phyloP scores from a whole-genome alignment of 306 rosid species.

The Sphenostylis stenocarpa region DNA sequence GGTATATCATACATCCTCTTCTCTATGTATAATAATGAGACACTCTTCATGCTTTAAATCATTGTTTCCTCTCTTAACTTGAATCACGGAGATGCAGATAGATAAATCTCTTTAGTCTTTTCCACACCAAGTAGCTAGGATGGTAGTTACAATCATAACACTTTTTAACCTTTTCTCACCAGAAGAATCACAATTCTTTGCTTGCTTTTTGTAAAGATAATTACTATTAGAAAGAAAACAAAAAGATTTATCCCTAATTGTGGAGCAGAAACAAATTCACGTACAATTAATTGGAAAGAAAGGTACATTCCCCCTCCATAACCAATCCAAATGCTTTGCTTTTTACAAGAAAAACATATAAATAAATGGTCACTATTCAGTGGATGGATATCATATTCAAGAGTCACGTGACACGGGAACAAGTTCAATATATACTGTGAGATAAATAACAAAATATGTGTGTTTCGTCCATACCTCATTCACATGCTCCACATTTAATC shows the following conservation, averaged over 20 bases:
- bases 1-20: constrained; percentile 16
- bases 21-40: not conserved
- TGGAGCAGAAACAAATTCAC: constrained; percentile 14
- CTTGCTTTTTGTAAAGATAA: not conserved
- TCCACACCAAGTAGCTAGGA: constrained; percentile 36
- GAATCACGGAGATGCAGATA: constrained; percentile 52
- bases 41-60: constrained; percentile 38
- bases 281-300: not conserved
- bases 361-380: constrained; percentile 27
- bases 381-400: constrained; percentile 38
- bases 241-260: constrained; percentile 18
- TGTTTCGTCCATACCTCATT: constrained; percentile 18
- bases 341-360: constrained; percentile 13
- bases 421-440: not conserved
- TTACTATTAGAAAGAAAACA: not conserved
- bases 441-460: not conserved
- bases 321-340: constrained; percentile 35
- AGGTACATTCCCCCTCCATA: not conserved
- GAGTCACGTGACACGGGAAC: constrained; percentile 48
- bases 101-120: constrained; percentile 35
- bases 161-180: constrained; percentile 15
- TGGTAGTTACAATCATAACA: constrained; percentile 40
- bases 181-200: constrained; percentile 9
- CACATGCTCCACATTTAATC: constrained; percentile 45
- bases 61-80: constrained; percentile 36